Evolutionary conservation across 192 early-diverging fungal species (phyloP).

Genomic region (Coemansia sp.): DNA sequence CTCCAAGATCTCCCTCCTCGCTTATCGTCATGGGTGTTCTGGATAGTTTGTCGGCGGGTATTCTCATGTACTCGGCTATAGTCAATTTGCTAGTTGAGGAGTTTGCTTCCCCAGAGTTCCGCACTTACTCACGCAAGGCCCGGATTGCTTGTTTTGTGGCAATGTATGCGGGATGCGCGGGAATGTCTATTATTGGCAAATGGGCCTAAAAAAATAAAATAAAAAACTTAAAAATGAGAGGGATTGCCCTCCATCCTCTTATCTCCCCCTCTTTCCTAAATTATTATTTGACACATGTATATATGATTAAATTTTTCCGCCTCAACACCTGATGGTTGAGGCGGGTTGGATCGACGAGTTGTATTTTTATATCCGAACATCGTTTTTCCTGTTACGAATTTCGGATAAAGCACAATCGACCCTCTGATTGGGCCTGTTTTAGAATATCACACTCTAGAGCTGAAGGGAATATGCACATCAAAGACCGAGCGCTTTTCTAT

Average conservation of each 20-base stretch:
- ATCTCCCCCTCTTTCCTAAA: too few species aligned
- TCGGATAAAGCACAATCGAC: too few species aligned
- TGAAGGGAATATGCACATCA: too few species aligned
- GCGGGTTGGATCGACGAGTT: neutral
- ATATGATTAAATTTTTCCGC: neutral
- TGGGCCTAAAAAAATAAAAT: slow-evolving; percentile 72
- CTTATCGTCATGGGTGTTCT: slow-evolving; percentile 78
- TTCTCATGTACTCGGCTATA: slow-evolving; percentile 77
- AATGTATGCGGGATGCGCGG: slow-evolving; percentile 71
- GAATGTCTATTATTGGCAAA: slow-evolving; percentile 81
- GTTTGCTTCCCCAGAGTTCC: slow-evolving; percentile 61
- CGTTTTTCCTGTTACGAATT: too few species aligned
- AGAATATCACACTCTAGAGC: too few species aligned
- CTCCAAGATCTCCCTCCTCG: slow-evolving; percentile 56
- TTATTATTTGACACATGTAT: too few species aligned
- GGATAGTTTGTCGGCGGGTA: slow-evolving; percentile 79
- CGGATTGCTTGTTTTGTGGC: slow-evolving; percentile 61
- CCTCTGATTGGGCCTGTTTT: too few species aligned
- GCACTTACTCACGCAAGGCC: slow-evolving; percentile 15
- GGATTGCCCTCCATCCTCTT: too few species aligned
- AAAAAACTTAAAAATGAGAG: neutral
- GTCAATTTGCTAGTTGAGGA: slow-evolving; percentile 76
- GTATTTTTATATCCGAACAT: neutral
- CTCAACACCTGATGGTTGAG: neutral
- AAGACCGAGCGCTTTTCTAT: neutral